Conservation (phyloP, 805 yeast species). For the Yarrowia sp. region DNA sequence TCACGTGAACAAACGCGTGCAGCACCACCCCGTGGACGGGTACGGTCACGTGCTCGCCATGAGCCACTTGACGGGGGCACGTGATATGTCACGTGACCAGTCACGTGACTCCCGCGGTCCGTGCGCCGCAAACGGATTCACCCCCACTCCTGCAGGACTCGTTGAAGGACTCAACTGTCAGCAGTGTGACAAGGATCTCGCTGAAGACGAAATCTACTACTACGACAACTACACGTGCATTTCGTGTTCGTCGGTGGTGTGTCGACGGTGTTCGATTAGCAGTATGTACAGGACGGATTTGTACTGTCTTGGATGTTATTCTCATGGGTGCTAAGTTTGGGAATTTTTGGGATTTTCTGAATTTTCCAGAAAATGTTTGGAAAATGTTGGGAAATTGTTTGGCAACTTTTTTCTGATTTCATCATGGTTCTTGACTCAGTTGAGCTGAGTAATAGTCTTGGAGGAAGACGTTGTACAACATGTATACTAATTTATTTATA, state of each 20-base stretch:
- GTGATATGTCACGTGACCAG: too few relatives aligned
- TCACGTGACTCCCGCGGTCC: neutral
- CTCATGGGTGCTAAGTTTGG: neutral
- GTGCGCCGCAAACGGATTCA: constrained; percentile 20
- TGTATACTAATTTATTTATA: constrained; percentile 34
- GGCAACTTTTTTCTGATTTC: too few relatives aligned
- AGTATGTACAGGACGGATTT: constrained; percentile 25
- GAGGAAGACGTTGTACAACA: constrained; percentile 1
- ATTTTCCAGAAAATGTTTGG: too few relatives aligned
- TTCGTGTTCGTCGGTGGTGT: constrained; percentile 24
- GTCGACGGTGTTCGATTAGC: constrained; percentile 32
- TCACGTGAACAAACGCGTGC: neutral
- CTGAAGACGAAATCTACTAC: constrained; percentile 23
- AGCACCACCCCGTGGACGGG: constrained; percentile 8
- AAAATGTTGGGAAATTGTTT: too few relatives aligned
- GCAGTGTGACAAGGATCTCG: constrained; percentile 30
- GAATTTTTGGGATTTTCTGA: neutral
- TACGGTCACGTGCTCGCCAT: constrained; percentile 1
- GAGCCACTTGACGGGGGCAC: too few relatives aligned
- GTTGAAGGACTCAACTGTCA: constrained; percentile 24
- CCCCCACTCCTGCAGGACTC: constrained; percentile 1
- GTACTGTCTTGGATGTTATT: constrained; percentile 30
- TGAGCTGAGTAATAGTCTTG: too few relatives aligned
- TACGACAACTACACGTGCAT: constrained; percentile 39
- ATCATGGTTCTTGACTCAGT: too few relatives aligned